phyloP scores from a whole-genome alignment of 495 filamentous ascomycete genomes.

The Penicillium soppii region DNA sequence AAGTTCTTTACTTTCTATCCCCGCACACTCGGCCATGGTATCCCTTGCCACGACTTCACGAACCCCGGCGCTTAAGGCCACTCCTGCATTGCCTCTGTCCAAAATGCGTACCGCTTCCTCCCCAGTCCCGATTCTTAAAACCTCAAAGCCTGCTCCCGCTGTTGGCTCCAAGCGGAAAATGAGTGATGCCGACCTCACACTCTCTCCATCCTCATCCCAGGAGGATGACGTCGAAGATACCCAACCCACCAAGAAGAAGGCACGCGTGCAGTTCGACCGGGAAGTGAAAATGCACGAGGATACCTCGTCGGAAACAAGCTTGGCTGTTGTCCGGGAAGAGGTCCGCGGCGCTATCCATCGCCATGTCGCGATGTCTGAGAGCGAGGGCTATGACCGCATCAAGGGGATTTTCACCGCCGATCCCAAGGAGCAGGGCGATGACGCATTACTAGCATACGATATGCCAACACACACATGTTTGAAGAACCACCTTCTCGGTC shows the following conservation, averaged over 20 bases:
- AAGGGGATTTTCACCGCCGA: slow-evolving; percentile 63
- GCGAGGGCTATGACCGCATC: slow-evolving; percentile 68
- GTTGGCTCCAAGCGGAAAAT: slow-evolving; percentile 41
- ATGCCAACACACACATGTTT: slow-evolving; percentile 55
- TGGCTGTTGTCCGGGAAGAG: slow-evolving; percentile 63
- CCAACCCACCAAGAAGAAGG: slow-evolving; percentile 52
- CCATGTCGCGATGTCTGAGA: slow-evolving; percentile 57
- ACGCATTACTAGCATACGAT: slow-evolving; percentile 37
- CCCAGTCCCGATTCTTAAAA: slow-evolving; percentile 45
- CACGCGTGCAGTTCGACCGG: slow-evolving; percentile 75
- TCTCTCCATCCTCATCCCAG: slow-evolving; percentile 37
- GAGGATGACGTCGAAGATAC: slow-evolving; percentile 38
- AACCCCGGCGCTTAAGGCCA: slow-evolving; percentile 28
- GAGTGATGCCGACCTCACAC: slow-evolving; percentile 37
- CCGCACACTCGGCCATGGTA: slow-evolving; percentile 36
- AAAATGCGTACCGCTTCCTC: slow-evolving; percentile 38
- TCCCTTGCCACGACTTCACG: slow-evolving; percentile 39
- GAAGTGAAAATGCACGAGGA: slow-evolving; percentile 58
- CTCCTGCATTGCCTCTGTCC: slow-evolving; percentile 20
- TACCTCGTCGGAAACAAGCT: slow-evolving; percentile 54
- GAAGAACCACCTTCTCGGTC: slow-evolving; percentile 71
- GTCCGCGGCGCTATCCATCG: slow-evolving; percentile 74
- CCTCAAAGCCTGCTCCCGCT: slow-evolving; percentile 24
- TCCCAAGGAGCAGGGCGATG: slow-evolving; percentile 40
- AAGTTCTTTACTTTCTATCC: background rate